A percentile compares a stretch with the other conserved stretches of the same genome.
phyloP scores from a whole-genome alignment of 805 yeast species.

The Nakazawaea wickerhamii region DNA sequence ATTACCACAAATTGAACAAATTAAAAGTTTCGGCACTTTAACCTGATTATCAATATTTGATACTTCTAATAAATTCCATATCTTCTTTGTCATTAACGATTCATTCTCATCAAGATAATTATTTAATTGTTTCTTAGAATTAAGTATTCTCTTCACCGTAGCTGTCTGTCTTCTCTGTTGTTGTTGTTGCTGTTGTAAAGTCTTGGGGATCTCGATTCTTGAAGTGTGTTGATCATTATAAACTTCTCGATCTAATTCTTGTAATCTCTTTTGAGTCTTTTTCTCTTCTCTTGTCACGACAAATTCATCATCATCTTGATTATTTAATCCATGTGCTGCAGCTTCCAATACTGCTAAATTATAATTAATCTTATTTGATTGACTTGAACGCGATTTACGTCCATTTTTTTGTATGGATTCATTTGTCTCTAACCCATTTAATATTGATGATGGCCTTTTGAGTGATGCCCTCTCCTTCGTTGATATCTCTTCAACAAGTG shows the following conservation, averaged over 20 bases:
- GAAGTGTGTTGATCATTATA: conserved; percentile 30
- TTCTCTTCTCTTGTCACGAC: conserved; percentile 25
- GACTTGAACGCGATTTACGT: conserved; percentile 5
- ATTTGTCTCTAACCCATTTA: not conserved
- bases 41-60: conserved; percentile 20
- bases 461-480: not conserved
- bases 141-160: conserved; percentile 32
- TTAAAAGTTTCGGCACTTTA: conserved; percentile 26
- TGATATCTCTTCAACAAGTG: conserved; percentile 13
- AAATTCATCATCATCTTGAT: conserved; percentile 18
- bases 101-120: conserved; percentile 40
- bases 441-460: not conserved
- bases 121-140: conserved; percentile 34
- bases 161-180: conserved; percentile 20
- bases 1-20: conserved; percentile 43
- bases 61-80: conserved; percentile 24
- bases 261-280: conserved; percentile 32
- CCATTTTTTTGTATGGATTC: conserved; percentile 3
- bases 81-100: conserved; percentile 18
- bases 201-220: conserved; percentile 34
- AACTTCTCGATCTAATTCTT: conserved; percentile 38
- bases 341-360: conserved; percentile 23
- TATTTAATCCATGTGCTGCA: conserved; percentile 12
- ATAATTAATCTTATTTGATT: conserved; percentile 22
- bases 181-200: conserved; percentile 10